These are phyloP conservation scores for Apiospora sp. DNA, from an alignment of 2,329 filamentous ascomycete species.

Conservation along the genomic window DNA sequence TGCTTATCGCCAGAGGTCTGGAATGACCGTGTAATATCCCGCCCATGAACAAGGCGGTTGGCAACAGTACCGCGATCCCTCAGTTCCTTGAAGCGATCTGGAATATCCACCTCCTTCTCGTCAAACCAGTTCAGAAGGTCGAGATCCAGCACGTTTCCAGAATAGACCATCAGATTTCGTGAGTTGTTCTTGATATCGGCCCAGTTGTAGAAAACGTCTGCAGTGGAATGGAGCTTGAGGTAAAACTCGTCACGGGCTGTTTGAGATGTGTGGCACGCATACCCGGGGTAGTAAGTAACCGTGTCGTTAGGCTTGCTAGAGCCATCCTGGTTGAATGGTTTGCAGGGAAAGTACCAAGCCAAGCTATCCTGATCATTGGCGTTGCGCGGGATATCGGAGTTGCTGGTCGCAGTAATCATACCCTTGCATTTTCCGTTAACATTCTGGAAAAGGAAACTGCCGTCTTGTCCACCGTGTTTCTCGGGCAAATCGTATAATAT, in stretches of 20 bases:
- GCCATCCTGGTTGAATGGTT: conserved; percentile 90
- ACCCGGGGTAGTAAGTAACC: conserved; percentile 80
- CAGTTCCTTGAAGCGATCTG: conserved; percentile 80
- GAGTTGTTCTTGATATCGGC: conserved; percentile 88
- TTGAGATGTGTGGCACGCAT: conserved; percentile 84
- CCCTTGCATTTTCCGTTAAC: conserved; percentile 97
- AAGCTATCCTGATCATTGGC: conserved; percentile 67
- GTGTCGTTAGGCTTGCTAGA: conserved; percentile 80
- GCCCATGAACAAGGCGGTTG: conserved; percentile 75
- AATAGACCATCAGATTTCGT: conserved; percentile 93
- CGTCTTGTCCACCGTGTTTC: conserved; percentile 87
- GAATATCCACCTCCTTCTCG: conserved; percentile 76
- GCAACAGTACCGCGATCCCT: conserved; percentile 68
- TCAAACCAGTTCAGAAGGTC: conserved; percentile 93
- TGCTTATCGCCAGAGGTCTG: conserved; percentile 81
- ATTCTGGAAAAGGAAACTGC: conserved; percentile 97
- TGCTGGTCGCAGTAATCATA: conserved; percentile 75
- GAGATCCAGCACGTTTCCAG: conserved; percentile 90
- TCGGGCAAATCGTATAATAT: conserved; percentile 86
- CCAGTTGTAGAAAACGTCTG: conserved; percentile 97
- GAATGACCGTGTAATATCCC: conserved; percentile 89
- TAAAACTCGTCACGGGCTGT: conserved; percentile 79
- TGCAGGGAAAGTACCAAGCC: conserved; percentile 98
- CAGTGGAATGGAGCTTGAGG: conserved; percentile 67
- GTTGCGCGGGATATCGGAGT: conserved; percentile 83